Evolutionary conservation across 2,329 filamentous ascomycete genomes (phyloP).

Genomic region (Xylariomycetidae sp.): DNA sequence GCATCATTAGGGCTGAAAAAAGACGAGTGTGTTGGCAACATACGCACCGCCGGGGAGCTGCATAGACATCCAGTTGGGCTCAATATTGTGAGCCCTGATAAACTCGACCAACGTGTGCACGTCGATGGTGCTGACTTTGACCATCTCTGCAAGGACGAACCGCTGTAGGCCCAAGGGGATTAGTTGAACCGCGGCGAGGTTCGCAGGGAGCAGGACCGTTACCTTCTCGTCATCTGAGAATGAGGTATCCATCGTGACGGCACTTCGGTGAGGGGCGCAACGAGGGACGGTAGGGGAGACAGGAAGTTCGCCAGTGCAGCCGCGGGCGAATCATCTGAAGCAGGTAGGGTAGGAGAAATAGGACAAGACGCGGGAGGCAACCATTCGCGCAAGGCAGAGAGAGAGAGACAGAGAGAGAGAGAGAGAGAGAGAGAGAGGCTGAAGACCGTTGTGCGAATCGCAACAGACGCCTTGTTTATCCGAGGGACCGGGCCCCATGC

Average conservation of each 20-base stretch:
- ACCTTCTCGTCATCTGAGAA: slow-evolving; percentile 51
- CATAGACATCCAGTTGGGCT: slow-evolving; percentile 42
- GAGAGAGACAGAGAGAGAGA: slow-evolving; percentile 18
- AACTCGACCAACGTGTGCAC: slow-evolving; percentile 40
- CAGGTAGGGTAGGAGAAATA: slow-evolving; percentile 11
- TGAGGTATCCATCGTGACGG: slow-evolving; percentile 34
- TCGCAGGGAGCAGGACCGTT: slow-evolving; percentile 10
- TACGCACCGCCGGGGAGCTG: slow-evolving; percentile 40
- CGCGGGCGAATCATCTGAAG: slow-evolving; percentile 29
- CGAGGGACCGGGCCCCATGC: slow-evolving; percentile 15
- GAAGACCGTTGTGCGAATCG: no score
- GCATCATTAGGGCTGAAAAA: slow-evolving; percentile 16
- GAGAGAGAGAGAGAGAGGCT: no score
- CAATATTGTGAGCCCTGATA: slow-evolving; percentile 34
- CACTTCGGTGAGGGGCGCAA: slow-evolving; percentile 15
- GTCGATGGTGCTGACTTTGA: slow-evolving; percentile 49
- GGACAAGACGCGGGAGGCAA: slow-evolving; percentile 15
- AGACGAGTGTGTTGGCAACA: slow-evolving; percentile 8
- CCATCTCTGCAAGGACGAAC: slow-evolving; percentile 51
- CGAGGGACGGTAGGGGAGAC: slow-evolving; percentile 19
- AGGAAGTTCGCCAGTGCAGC: slow-evolving; percentile 21
- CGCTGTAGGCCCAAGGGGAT: slow-evolving; percentile 33
- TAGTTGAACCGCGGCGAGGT: background rate
- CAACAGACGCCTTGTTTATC: slow-evolving; percentile 13
- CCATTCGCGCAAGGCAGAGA: slow-evolving; percentile 15